Evolutionary conservation across 2,329 filamentous ascomycete genomes (phyloP), one percentile per base, ranked within the genome.

Genomic region (Xylaria sp.): DNA sequence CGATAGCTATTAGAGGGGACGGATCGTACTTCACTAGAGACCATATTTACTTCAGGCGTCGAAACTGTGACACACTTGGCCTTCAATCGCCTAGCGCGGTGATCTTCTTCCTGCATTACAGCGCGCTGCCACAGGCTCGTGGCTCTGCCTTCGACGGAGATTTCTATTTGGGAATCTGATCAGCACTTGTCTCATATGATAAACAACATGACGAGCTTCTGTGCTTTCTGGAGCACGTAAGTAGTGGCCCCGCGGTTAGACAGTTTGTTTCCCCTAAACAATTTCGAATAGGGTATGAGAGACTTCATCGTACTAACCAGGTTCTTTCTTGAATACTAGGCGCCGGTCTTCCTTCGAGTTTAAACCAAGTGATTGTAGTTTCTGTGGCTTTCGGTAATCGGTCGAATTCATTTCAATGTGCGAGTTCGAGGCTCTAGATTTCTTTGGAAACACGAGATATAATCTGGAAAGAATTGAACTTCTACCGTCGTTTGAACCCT

Each of bases 381-480:
- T 62, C 18, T 37, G 44, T n/a, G n/a, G 29, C 8, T 51, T 65
- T 8, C 16, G 62, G 48, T 16, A 37, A 23, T 62, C 59, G 10
- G 25, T 40, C n/a, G 21, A 29, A 42, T n/a, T 25, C 6, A 32
- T 47, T 59, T 42, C 35, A 16, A 32, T 35, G 5, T 64, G 68
- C 9, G 73, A 73, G 18, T 73, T 65, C n/a, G 69, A 53, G 2
- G 73, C 72, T 75, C 72, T 79, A 27, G 76, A 75, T 67, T 72
- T 77, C 48, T 72, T 79, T 1, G 79, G 77, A 5, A 82, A 71
- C 3, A 76, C 74, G 1, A 81, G 69, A 59, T 81, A 78, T 0
- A 85, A 69, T 42, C 76, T 82, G 5, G 77, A 74, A 42, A 82
- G 73, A 35, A 84, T 70, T 13, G 81, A 81, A 10, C 68, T 72